Evolutionary conservation across 768 basidiomycete genomes (phyloP), one percentile per base, ranked within the genome.

Genomic region (Amanita jacksonii): DNA sequence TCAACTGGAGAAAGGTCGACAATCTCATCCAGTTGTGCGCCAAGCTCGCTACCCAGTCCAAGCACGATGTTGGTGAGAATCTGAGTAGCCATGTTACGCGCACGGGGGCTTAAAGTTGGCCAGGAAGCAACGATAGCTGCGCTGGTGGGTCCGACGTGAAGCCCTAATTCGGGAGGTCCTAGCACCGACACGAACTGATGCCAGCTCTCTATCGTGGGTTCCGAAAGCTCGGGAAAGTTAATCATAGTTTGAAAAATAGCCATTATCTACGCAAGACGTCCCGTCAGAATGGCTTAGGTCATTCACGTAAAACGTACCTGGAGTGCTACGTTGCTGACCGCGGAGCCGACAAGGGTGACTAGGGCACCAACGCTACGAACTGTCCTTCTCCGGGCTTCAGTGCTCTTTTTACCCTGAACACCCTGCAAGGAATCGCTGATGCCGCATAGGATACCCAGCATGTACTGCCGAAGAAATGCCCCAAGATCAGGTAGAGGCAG

Each of bases 221-320:
- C 77, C 0, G 86, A 76, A 5, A 99, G 69, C 48, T 84, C 83
- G 0, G 74, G 73, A 8, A 88, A 70, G 25, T 68, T 61, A n/a
- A 96, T 71, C 65, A 84, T 86, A 5, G 86, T 90, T 63, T 98
- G 94, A 30, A 99, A 74, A 13, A 85, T 91, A 0, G 94, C 91
- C 86, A 98, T 91, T 52, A 97, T 82, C 94, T 99, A 52, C 9
- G 32, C 12, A 19, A 47, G 7, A 10, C 30, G 24, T 45, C 34
- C 41, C 34, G 31, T 4, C 3, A 43, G 13, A 25, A 15, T 19
- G 8, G 12, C 18, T 13, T 41, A 8, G 3, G 20, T 5, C 8
- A 15, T 16, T n/a, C 51, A 52, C 47, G 22, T 20, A 16, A 38
- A 18, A 59, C 67, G 44, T 52, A 91, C 94, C 78, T 97, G 94